Evolutionary conservation across 73 alveolate genomes (phyloP), one percentile per base, ranked within the genome.

Genomic region (Stentor coeruleus): DNA sequence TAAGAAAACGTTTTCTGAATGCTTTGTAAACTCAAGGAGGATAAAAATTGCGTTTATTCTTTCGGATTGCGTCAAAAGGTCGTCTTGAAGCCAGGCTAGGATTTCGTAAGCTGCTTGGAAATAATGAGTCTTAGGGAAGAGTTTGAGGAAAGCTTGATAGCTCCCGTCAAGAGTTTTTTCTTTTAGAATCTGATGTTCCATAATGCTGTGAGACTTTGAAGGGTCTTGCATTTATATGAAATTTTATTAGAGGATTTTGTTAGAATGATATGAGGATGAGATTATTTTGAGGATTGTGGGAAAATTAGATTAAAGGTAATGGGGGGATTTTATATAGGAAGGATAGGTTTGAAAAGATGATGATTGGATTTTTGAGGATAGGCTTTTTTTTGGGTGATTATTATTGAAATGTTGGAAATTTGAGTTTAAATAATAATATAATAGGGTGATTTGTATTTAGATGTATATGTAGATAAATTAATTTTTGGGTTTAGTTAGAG

Each of bases 71-170:
- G 79, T 66, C 0, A 66, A 40, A 31, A 31, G 37, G 39, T 66
- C 79, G 79, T 66, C 79, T 66, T 26, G 42, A 20, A 66, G 79
- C 79, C 79, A 66, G 37, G 79, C 79, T 11, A 66, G 79, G 2
- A 66, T 20, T 66, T 66, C 79, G 33, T 66, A 66, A 20, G 79
- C 79, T 20, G 39, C 79, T 31, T 66, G 79, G 79, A 66, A 66
- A 1, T 20, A 11, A 2, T 20, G n/a, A 40, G 79, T 26, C 33
- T 66, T 66, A 1, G 79, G 79, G 2, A 66, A 20, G 20, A 26
- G n/a, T 66, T 66, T 66, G 1, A 26, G 79, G 39, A 66, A 66
- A 26, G 39, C 14, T 33, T 66, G 79, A 66, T 28, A 66, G 11
- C 40, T 31, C 33, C 49, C 79, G 33, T 66, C 79, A 15, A 66